phyloP scores from a whole-genome alignment of 306 rosid species.

The Casuarina cunninghamiana region DNA sequence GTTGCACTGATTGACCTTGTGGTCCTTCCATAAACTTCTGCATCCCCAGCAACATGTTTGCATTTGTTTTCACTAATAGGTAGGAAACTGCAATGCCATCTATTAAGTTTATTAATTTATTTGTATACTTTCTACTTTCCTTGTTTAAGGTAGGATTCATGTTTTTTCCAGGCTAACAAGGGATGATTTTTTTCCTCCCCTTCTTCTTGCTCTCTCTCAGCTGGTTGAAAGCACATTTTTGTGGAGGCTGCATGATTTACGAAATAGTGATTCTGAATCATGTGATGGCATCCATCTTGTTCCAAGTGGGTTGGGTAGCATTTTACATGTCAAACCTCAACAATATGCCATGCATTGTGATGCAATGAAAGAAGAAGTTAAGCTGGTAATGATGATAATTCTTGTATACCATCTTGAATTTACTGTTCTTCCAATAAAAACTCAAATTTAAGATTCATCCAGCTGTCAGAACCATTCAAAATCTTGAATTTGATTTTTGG shows the following conservation, averaged over 20 bases:
- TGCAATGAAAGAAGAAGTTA: conserved; percentile 61
- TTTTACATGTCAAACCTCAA: conserved; percentile 54
- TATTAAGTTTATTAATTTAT: background rate
- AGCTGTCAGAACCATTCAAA: conserved; percentile 99
- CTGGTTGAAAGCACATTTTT: conserved; percentile 79
- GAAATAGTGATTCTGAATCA: conserved; percentile 48
- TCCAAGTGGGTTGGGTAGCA: conserved; percentile 48
- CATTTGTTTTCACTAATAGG: background rate
- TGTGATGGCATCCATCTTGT: conserved; percentile 69
- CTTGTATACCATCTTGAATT: conserved; percentile 16
- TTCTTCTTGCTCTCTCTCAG: conserved; percentile 39
- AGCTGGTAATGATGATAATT: conserved; percentile 50
- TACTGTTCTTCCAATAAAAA: conserved; percentile 34
- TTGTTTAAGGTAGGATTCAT: conserved; percentile 6
- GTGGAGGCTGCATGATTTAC: conserved; percentile 77
- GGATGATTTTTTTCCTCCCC: conserved; percentile 1
- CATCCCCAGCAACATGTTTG: background rate
- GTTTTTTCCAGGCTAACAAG: conserved; percentile 15
- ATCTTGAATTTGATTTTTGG: conserved; percentile 95
- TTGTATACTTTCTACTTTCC: background rate
- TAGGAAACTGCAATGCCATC: background rate
- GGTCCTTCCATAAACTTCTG: background rate
- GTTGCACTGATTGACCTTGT: background rate
- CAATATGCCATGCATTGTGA: conserved; percentile 79
- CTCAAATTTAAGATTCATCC: conserved; percentile 57